These are phyloP conservation scores for Wakefieldia striispora DNA, from an alignment of 768 basidiomycete species.

Conservation along the genomic window DNA sequence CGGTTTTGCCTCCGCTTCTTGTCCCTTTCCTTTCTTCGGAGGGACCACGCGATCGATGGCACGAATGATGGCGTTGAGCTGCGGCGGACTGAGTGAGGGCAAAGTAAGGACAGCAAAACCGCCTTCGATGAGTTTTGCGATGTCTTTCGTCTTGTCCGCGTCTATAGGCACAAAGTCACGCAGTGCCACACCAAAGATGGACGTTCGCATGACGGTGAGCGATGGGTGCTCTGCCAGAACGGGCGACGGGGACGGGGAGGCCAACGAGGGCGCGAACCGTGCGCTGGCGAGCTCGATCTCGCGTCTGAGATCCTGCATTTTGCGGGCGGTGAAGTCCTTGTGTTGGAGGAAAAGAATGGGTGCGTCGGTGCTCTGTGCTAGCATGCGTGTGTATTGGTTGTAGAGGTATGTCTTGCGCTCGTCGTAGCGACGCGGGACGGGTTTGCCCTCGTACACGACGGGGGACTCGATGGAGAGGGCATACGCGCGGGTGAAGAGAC, in stretches of 20 bases:
- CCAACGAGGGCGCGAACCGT: slow-evolving; percentile 33
- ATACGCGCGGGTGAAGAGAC: slow-evolving; percentile 40
- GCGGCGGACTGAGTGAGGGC: slow-evolving; percentile 69
- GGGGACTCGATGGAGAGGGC: slow-evolving; percentile 57
- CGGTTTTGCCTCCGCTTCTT: slow-evolving; percentile 48
- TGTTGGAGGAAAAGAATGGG: slow-evolving; percentile 81
- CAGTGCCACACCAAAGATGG: slow-evolving; percentile 76
- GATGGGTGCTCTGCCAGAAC: slow-evolving; percentile 40
- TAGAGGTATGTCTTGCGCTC: slow-evolving; percentile 81
- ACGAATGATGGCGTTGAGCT: slow-evolving; percentile 63
- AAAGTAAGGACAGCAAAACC: slow-evolving; percentile 64
- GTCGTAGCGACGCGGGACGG: slow-evolving; percentile 64
- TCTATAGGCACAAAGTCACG: slow-evolving; percentile 58
- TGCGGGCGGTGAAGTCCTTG: slow-evolving; percentile 66
- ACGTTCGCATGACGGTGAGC: slow-evolving; percentile 71
- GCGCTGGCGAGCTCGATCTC: slow-evolving; percentile 61
- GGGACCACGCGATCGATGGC: slow-evolving; percentile 68
- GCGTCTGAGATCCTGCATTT: slow-evolving; percentile 64
- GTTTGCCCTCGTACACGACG: slow-evolving; percentile 50
- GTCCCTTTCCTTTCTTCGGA: slow-evolving; percentile 50
- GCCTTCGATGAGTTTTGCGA: slow-evolving; percentile 58
- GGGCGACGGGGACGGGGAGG: slow-evolving; percentile 34
- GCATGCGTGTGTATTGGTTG: slow-evolving; percentile 73
- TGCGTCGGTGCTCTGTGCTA: slow-evolving; percentile 51
- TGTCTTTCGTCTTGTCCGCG: slow-evolving; percentile 43